These are phyloP conservation scores for Lippia alba DNA, from an alignment of 305 asterid genomes.

Conservation along the genomic window DNA sequence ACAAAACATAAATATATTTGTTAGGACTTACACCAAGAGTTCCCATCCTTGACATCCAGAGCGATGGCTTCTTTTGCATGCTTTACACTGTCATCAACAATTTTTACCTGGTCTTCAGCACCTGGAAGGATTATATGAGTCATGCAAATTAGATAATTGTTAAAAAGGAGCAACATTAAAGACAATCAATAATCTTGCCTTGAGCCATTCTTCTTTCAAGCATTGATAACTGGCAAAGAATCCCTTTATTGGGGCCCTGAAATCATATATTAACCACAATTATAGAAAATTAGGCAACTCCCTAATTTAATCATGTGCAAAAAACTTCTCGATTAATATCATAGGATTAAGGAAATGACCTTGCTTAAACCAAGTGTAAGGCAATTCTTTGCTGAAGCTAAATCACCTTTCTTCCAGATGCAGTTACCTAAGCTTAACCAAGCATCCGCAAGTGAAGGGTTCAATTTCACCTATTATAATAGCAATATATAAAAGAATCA, in stretches of 20 bases:
- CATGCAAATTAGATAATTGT: slow-evolving; percentile 30
- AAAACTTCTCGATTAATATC: slow-evolving; percentile 18
- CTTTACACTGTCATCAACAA: slow-evolving; percentile 84
- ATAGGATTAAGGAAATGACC: slow-evolving; percentile 50
- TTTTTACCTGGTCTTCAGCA: slow-evolving; percentile 70
- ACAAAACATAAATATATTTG: background rate
- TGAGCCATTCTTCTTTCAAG: slow-evolving; percentile 91
- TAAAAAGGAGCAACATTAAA: slow-evolving; percentile 32
- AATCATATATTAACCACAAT: slow-evolving; percentile 27
- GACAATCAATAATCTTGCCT: slow-evolving; percentile 54
- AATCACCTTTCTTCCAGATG: slow-evolving; percentile 97
- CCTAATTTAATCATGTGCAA: slow-evolving; percentile 15
- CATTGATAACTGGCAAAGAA: slow-evolving; percentile 94
- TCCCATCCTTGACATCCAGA: slow-evolving; percentile 91
- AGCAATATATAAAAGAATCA: slow-evolving; percentile 16
- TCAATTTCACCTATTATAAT: slow-evolving; percentile 73
- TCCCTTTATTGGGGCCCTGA: slow-evolving; percentile 81
- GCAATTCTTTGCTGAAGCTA: slow-evolving; percentile 81
- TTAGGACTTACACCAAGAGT: slow-evolving; percentile 83
- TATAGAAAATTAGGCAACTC: slow-evolving; percentile 8
- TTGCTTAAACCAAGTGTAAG: slow-evolving; percentile 81
- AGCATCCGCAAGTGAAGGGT: slow-evolving; percentile 88
- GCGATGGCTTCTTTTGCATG: slow-evolving; percentile 88
- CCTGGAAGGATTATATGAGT: slow-evolving; percentile 55
- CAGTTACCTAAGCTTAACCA: slow-evolving; percentile 90